These are phyloP conservation scores for Neofusicoccum parvum DNA, from an alignment of 2,329 filamentous ascomycete species.

Conservation along the genomic window DNA sequence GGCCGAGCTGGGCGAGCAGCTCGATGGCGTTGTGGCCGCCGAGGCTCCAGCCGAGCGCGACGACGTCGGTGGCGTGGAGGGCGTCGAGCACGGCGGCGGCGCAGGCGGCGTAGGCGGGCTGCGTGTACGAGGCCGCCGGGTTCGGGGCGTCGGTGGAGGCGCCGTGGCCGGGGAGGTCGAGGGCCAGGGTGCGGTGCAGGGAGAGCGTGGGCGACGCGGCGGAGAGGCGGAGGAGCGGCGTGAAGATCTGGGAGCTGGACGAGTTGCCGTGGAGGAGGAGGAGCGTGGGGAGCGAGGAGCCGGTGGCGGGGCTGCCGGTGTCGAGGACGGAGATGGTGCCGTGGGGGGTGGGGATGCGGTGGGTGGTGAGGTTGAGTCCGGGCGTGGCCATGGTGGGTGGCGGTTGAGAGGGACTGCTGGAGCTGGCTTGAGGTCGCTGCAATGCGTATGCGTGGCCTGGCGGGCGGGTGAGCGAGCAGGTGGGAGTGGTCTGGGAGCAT, in stretches of 20 bases:
- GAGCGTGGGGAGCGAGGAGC: constrained; percentile 25
- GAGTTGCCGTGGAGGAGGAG: constrained; percentile 38
- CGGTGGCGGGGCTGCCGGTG: not conserved
- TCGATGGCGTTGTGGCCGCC: constrained; percentile 38
- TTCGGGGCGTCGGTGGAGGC: constrained; percentile 31
- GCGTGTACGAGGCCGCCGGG: constrained; percentile 30
- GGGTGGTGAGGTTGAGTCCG: not conserved
- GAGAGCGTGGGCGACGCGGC: constrained; percentile 4
- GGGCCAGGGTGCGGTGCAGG: constrained; percentile 30
- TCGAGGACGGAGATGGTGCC: constrained; percentile 9
- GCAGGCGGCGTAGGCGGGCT: constrained; percentile 35
- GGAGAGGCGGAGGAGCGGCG: constrained; percentile 31
- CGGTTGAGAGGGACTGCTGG: too few relatives aligned
- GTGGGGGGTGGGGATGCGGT: constrained; percentile 12
- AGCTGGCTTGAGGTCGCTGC: too few relatives aligned
- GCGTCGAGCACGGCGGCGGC: constrained; percentile 33
- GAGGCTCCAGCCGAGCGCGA: constrained; percentile 36
- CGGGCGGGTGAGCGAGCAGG: not conserved
- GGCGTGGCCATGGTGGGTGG: not conserved
- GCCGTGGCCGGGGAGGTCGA: constrained; percentile 41
- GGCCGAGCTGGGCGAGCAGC: constrained; percentile 25
- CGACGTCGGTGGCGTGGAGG: constrained; percentile 20
- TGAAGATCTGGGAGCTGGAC: constrained; percentile 32
- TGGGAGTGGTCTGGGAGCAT: not conserved
- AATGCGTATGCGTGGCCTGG: not conserved